phyloP scores from a whole-genome alignment of 2,329 filamentous ascomycete species.

The Aspergillus texensis region DNA sequence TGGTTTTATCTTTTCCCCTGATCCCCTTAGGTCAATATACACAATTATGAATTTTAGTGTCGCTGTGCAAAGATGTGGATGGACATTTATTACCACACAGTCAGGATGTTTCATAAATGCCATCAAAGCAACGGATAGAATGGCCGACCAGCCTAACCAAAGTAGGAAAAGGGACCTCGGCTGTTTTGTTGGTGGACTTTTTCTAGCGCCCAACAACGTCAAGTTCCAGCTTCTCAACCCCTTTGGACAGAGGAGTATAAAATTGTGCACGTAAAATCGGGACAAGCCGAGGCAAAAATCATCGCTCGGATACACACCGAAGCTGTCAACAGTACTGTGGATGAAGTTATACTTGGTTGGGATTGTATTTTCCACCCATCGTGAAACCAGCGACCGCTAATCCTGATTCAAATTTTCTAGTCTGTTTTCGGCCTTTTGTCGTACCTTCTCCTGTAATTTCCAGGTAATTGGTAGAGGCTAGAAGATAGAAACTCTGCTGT shows the following conservation, averaged over 20 bases:
- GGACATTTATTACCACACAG: background rate
- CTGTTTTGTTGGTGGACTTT: background rate
- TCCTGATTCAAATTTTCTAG: background rate
- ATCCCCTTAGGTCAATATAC: background rate
- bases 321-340: background rate
- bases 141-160: background rate
- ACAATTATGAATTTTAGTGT: background rate
- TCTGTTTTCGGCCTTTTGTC: background rate
- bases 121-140: background rate
- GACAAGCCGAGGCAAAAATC: background rate
- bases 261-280: background rate
- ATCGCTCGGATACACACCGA: background rate
- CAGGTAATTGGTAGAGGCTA: background rate
- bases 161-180: background rate
- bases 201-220: background rate
- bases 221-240: background rate
- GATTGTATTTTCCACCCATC: background rate
- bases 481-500: no score
- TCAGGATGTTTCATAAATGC: no score
- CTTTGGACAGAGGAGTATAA: background rate
- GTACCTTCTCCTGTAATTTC: background rate
- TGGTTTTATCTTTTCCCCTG: no score
- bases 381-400: background rate
- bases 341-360: background rate
- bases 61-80: background rate